Percentiles rank a stretch among this genome's conserved stretches.
Conservation (phyloP, 108 stramenopile species). For the Stephanodiscus triporus region DNA sequence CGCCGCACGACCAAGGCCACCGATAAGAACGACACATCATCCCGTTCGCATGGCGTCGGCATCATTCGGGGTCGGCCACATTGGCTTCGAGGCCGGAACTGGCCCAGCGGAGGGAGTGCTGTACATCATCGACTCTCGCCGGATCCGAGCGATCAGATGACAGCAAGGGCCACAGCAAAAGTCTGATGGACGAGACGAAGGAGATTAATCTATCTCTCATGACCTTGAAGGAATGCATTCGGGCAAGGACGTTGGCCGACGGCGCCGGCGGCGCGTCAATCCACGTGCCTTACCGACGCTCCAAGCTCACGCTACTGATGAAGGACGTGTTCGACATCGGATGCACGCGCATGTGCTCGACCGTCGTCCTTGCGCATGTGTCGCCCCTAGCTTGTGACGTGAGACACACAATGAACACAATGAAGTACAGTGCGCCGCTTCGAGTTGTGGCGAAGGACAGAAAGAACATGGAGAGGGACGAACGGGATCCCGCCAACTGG, state of each 20-base stretch:
- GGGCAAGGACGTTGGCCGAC: conserved; percentile 76
- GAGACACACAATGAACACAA: conserved; percentile 19
- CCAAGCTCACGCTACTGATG: conserved; percentile 33
- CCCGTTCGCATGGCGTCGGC: conserved; percentile 94
- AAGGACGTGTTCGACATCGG: conserved; percentile 36
- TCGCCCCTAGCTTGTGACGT: conserved; percentile 23
- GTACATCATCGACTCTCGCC: conserved; percentile 94
- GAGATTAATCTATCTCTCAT: conserved; percentile 95
- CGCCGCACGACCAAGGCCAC: conserved; percentile 89
- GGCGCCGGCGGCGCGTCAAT: background rate
- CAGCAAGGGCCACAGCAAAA: conserved; percentile 78
- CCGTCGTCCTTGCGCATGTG: conserved; percentile 24
- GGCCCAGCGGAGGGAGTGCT: conserved; percentile 75
- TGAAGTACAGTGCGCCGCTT: conserved; percentile 23
- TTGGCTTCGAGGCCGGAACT: conserved; percentile 76
- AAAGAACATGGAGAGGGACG: conserved; percentile 16
- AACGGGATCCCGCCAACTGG: conserved; percentile 30
- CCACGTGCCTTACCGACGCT: conserved; percentile 47
- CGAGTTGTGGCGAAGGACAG: conserved; percentile 9
- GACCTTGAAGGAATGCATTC: conserved; percentile 93
- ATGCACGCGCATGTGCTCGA: conserved; percentile 25
- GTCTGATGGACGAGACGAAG: conserved; percentile 89
- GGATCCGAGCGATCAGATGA: conserved; percentile 89
- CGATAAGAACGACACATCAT: conserved; percentile 92
- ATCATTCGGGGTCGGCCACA: conserved; percentile 86